Evolutionary conservation across 1,284 basidiomycete species (phyloP).

Genomic region (Cerioporus squamosus): DNA sequence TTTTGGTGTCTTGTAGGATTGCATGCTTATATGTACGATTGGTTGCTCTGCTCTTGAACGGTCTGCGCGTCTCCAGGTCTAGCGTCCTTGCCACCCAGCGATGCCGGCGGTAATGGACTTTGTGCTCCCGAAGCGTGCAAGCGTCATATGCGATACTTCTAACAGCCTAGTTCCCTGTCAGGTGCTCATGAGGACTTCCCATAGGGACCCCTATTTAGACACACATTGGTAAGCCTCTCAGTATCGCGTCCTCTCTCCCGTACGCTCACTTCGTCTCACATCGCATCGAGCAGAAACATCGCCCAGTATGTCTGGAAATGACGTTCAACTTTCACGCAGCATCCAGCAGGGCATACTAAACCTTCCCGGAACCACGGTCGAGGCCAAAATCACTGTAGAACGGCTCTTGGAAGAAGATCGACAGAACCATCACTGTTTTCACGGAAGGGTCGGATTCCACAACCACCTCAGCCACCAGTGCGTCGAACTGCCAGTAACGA

Average conservation of each 20-base stretch:
- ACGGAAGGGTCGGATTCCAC: slow-evolving; percentile 53
- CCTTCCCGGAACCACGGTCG: slow-evolving; percentile 53
- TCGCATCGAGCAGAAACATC: background rate
- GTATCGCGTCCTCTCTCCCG: background rate
- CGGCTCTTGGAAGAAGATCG: slow-evolving; percentile 59
- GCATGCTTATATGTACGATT: background rate
- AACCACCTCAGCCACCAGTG: slow-evolving; percentile 70
- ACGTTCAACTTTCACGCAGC: slow-evolving; percentile 20
- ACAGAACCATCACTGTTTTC: slow-evolving; percentile 62
- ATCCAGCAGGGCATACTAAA: slow-evolving; percentile 49
- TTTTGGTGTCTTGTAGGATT: background rate
- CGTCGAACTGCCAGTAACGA: slow-evolving; percentile 19
- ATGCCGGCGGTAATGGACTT: too few species aligned
- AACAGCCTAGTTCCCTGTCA: too few species aligned
- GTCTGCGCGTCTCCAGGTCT: too few species aligned
- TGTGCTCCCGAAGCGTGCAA: too few species aligned
- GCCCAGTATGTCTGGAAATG: background rate
- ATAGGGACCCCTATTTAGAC: too few species aligned
- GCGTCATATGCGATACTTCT: too few species aligned
- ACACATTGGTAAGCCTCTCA: too few species aligned
- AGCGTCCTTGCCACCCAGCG: too few species aligned
- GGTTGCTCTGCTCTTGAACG: background rate
- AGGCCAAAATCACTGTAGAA: slow-evolving; percentile 49
- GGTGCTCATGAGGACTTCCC: too few species aligned
- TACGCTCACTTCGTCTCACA: background rate